Conservation (phyloP, 1,284 basidiomycete genomes). For the Sporisorium reilianum region DNA sequence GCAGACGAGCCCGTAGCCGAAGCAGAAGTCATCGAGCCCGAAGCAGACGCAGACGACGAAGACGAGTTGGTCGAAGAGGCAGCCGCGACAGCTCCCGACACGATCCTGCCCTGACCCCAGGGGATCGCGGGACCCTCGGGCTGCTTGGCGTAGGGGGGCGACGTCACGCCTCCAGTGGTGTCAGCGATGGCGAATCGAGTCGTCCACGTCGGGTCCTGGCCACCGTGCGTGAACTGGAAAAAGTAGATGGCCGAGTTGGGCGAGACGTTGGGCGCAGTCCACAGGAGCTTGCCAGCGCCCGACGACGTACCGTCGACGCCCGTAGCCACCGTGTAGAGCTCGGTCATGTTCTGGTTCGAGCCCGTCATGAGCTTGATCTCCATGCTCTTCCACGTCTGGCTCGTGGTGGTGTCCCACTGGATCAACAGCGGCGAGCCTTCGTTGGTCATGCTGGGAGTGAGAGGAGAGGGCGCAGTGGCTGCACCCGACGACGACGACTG, state of each 20-base stretch:
- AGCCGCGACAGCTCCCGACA: constrained; percentile 64
- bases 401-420: constrained; percentile 46
- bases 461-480: constrained; percentile 23
- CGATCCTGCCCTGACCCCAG: constrained; percentile 79
- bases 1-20: constrained; percentile 12
- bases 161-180: constrained; percentile 72
- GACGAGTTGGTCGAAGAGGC: constrained; percentile 10
- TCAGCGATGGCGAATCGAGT: constrained; percentile 82
- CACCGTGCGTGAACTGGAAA: constrained; percentile 64
- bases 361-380: constrained; percentile 77
- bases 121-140: constrained; percentile 74
- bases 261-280: constrained; percentile 81
- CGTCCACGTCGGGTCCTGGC: constrained; percentile 76
- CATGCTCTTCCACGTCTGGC: constrained; percentile 70
- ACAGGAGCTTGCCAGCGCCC: constrained; percentile 72
- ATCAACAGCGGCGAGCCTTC: constrained; percentile 45
- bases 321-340: constrained; percentile 76
- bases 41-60: constrained; percentile 5
- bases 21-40: constrained; percentile 9
- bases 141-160: constrained; percentile 74
- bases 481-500: constrained; percentile 25
- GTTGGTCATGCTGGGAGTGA: constrained; percentile 29
- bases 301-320: constrained; percentile 75
- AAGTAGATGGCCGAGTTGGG: constrained; percentile 70
- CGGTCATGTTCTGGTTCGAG: constrained; percentile 78